Base-by-base conservation (phyloP, 352 stramenopile genomes). In the Pythium volutum region DNA sequence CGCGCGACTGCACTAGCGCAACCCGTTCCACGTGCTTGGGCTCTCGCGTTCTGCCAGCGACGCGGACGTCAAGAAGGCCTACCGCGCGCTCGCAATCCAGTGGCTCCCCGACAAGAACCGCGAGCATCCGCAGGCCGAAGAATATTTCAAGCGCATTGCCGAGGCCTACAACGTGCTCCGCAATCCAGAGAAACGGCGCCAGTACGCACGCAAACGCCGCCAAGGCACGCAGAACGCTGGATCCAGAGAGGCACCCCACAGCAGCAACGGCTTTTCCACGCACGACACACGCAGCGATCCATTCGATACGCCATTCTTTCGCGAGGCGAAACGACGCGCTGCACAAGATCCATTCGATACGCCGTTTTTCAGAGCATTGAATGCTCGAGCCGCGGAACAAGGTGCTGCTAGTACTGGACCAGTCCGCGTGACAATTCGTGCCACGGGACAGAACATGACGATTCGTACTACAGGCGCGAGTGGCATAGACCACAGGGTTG, bases 41-140 rank as follows among this genome's bases (percentile, higher is more conserved):
- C 55, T 93, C 10, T 18, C 63, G 11, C 73, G 69, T 38, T 53
- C 62, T 0, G 79, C 75, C n/a, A 75, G 68, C 0, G 81, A 78
- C 1, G 56, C 69, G 1, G 81, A 91, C n/a, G 71, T 93, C 16
- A 84, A 82, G 59, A 71, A 71, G 20, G 83, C 83, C 34, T 93
- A 93, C 63, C 59, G 75, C 15, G 84, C 84, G 48, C 61, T 91
- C 56, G 80, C 80, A 20, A 71, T 98, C 39, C 93, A 94, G 61
- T 97, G 90, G 74, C 94, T 98, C 65, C 94, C 94, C 2, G 94
- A 98, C 67, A 98, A 98, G 70, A 97, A 98, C 67, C 79, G 84
- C 38, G 74, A 80, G 22, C 66, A 89, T 61, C 73, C 88, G 25
- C 68, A 69, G 20, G 91, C 92, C 14, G 81, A 91, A 27, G 91